Evolutionary conservation across 805 yeast species (phyloP).

Genomic region (Ogataea pilisensis): DNA sequence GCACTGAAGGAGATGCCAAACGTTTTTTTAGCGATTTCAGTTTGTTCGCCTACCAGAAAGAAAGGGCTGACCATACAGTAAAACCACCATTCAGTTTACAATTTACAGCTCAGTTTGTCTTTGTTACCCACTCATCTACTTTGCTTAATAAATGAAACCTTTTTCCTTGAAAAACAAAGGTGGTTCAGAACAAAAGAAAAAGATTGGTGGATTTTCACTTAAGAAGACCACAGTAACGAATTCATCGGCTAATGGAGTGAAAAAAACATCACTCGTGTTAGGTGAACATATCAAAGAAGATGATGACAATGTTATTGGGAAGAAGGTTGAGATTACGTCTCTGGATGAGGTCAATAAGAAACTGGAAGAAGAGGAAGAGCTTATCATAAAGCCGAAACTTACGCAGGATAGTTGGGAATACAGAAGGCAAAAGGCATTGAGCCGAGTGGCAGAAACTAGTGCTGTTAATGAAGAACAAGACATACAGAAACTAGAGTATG

Average conservation of each 20-base stretch:
- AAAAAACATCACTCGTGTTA: slow-evolving; percentile 5
- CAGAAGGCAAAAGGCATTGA: slow-evolving; percentile 11
- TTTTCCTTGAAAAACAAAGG: slow-evolving; percentile 35
- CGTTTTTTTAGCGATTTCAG: no score
- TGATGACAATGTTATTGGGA: slow-evolving; percentile 6
- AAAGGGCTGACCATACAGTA: no score
- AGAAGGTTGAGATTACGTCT: slow-evolving; percentile 31
- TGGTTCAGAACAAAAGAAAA: slow-evolving; percentile 9
- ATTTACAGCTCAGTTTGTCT: no score
- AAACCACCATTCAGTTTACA: no score
- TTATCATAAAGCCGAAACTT: slow-evolving; percentile 19
- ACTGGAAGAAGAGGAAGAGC: slow-evolving; percentile 10
- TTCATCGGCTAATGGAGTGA: neutral
- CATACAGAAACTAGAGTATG: slow-evolving; percentile 18
- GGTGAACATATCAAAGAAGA: slow-evolving; percentile 7
- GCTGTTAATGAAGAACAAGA: neutral
- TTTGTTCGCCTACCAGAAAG: no score
- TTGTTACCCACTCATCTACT: no score
- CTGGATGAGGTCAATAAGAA: slow-evolving; percentile 17
- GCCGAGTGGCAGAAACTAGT: neutral
- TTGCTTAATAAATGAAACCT: slow-evolving; percentile 28
- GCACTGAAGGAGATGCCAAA: no score
- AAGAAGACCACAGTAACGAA: slow-evolving; percentile 17
- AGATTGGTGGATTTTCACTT: slow-evolving; percentile 31
- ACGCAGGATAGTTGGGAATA: slow-evolving; percentile 23